Percentiles rank a stretch among this genome's conserved stretches.
These are phyloP conservation scores for Sicyos edulis DNA, from an alignment of 306 rosid genomes.

Conservation along the genomic window DNA sequence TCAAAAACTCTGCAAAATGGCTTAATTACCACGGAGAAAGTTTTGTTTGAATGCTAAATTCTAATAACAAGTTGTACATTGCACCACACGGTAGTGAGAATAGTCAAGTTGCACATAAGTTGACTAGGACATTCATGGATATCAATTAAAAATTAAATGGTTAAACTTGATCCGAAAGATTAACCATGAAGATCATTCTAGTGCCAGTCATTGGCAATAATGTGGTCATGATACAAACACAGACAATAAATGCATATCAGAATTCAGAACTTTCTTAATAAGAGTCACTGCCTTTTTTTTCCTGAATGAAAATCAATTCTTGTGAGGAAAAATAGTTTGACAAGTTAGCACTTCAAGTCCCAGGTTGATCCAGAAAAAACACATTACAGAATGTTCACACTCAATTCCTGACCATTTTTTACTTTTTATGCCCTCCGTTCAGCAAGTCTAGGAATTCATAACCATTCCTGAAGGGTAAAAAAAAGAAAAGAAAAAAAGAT, in stretches of 20 bases:
- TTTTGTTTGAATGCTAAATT: neutral
- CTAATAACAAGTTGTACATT: no score
- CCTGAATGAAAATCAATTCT: neutral
- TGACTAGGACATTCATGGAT: no score
- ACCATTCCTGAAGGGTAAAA: conserved; percentile 29
- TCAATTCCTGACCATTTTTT: conserved; percentile 9
- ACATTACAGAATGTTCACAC: neutral
- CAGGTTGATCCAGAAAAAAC: conserved; percentile 11
- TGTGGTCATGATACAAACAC: neutral
- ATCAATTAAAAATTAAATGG: neutral
- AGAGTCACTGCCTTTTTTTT: conserved; percentile 23
- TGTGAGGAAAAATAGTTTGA: neutral
- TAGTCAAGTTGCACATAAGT: no score
- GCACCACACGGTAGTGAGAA: no score
- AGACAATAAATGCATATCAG: neutral
- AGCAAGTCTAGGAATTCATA: conserved; percentile 25
- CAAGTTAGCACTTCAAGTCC: neutral
- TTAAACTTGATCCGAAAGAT: neutral
- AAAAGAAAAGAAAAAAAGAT: conserved; percentile 17
- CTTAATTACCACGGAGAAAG: neutral
- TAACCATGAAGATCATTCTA: neutral
- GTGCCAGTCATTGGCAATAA: neutral
- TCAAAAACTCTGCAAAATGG: conserved; percentile 1
- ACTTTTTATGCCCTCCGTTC: conserved; percentile 10
- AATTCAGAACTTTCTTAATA: conserved; percentile 10